A percentile compares a stretch with the other conserved stretches of the same genome.
These are phyloP conservation scores for Termitomyces sp. DNA, from an alignment of 768 basidiomycete species.

Conservation along the genomic window DNA sequence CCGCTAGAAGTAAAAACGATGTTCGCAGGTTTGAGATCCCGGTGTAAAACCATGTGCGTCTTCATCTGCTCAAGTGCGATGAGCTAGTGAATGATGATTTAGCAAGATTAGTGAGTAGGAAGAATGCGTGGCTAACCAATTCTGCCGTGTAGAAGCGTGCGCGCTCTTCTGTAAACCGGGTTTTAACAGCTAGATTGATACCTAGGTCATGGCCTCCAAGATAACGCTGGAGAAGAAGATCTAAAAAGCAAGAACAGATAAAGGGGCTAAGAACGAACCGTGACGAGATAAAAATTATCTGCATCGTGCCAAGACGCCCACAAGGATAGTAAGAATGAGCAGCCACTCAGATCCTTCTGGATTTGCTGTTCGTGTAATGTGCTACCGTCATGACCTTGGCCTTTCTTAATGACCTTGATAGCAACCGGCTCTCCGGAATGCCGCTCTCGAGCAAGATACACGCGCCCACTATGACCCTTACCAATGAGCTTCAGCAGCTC, in stretches of 20 bases:
- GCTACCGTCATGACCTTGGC: neutral
- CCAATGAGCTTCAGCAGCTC: conserved; percentile 3
- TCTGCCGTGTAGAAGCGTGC: conserved; percentile 2
- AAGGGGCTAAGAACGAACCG: neutral
- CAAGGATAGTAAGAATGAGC: conserved; percentile 1
- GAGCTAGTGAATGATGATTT: conserved; percentile 33
- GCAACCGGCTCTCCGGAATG: neutral
- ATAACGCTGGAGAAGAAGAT: conserved; percentile 3
- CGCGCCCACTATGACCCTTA: neutral
- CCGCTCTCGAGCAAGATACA: conserved; percentile 2
- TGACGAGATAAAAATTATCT: conserved; percentile 4
- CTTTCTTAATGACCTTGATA: conserved; percentile 8
- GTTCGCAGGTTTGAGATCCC: conserved; percentile 12
- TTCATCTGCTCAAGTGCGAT: conserved; percentile 12
- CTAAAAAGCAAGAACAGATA: neutral
- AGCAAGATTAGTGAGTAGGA: neutral
- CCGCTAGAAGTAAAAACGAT: conserved; percentile 5
- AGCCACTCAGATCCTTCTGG: neutral
- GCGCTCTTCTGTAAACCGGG: neutral
- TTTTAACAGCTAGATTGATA: neutral
- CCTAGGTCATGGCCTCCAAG: conserved; percentile 5
- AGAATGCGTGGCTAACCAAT: neutral
- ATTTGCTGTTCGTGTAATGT: neutral
- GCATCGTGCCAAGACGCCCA: conserved; percentile 8
- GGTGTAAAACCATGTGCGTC: conserved; percentile 1